Conservation (phyloP, 2,329 filamentous ascomycete species). For the Fusarium beomiforme region DNA sequence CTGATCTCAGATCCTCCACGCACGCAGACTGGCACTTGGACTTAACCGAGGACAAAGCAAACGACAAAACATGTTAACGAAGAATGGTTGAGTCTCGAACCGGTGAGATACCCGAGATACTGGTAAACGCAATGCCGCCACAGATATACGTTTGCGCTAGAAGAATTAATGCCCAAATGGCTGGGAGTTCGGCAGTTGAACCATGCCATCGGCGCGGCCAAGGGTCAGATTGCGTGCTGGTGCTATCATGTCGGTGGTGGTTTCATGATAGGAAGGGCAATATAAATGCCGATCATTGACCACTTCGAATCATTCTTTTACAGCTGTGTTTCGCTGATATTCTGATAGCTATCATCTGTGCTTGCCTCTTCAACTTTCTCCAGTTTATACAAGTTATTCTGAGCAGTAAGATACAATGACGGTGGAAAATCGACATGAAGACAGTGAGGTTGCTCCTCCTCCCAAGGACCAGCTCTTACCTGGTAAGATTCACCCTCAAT, state of each 20-base stretch:
- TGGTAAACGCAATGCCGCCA: conserved; percentile 22
- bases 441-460: conserved; percentile 34
- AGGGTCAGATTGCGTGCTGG: conserved; percentile 24
- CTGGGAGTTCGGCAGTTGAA: conserved; percentile 12
- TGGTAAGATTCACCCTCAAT: conserved; percentile 28
- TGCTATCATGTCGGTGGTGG: background rate
- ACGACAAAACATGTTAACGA: background rate
- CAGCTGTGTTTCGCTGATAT: background rate
- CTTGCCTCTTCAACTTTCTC: background rate
- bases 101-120: background rate
- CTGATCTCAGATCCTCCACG: conserved; percentile 6
- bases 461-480: conserved; percentile 47
- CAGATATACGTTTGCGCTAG: conserved; percentile 20
- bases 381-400: background rate
- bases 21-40: background rate
- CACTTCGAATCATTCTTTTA: background rate
- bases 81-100: background rate
- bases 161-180: background rate
- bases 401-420: conserved; percentile 20
- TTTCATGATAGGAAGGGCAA: conserved; percentile 9
- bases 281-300: conserved; percentile 34
- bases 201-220: conserved; percentile 1
- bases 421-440: conserved; percentile 29
- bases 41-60: background rate
- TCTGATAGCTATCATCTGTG: background rate